Conservation (phyloP, 2,329 filamentous ascomycete species). For the Phaeosphaeria sp. region DNA sequence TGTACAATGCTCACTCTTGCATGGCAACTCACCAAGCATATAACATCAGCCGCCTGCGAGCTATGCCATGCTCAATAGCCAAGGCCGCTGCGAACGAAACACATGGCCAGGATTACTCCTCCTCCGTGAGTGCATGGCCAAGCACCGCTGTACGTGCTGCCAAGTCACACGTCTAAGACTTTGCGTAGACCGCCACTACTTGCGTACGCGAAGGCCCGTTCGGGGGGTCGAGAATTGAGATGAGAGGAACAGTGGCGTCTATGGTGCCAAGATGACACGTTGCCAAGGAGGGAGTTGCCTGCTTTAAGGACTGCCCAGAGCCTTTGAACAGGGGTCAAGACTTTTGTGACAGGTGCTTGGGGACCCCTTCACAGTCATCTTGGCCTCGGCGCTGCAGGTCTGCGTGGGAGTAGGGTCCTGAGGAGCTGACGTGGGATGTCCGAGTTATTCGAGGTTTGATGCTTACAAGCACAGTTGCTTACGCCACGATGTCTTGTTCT, state of each 20-base stretch:
- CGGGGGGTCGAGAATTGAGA: background rate
- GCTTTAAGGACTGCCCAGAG: conserved; percentile 21
- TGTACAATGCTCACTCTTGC: conserved; percentile 10
- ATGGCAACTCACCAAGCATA: conserved; percentile 18
- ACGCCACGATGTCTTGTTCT: background rate
- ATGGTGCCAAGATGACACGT: conserved; percentile 18
- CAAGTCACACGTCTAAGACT: conserved; percentile 35
- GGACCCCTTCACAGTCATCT: conserved; percentile 4
- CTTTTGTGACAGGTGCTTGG: conserved; percentile 31
- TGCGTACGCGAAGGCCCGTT: conserved; percentile 14
- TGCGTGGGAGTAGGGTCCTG: background rate
- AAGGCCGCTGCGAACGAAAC: conserved; percentile 2
- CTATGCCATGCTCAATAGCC: background rate
- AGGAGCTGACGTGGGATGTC: background rate
- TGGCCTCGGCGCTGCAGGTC: background rate
- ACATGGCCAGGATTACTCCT: conserved; percentile 2
- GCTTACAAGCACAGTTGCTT: conserved; percentile 6
- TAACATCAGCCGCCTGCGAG: conserved; percentile 5
- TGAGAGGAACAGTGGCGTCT: background rate
- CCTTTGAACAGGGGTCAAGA: conserved; percentile 21
- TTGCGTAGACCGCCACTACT: conserved; percentile 12
- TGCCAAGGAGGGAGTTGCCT: conserved; percentile 11
- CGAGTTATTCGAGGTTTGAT: background rate
- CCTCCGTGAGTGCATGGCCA: conserved; percentile 26
- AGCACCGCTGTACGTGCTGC: conserved; percentile 18